phyloP scores from a whole-genome alignment of 495 filamentous ascomycete genomes.

The Lasiosphaeris hirsuta region DNA sequence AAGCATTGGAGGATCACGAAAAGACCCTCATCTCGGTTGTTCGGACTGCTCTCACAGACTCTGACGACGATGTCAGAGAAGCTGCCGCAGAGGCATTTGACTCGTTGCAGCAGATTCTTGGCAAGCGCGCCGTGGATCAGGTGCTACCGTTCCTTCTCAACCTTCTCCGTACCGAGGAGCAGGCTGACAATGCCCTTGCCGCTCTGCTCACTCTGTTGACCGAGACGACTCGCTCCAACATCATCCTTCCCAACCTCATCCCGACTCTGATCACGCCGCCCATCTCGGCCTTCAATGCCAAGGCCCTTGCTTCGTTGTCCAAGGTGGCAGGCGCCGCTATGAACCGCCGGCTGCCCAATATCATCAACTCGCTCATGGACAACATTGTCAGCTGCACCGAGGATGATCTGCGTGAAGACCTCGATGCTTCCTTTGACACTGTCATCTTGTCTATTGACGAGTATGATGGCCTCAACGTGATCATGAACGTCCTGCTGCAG shows the following conservation, averaged over 20 bases:
- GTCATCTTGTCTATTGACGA: conserved; percentile 93
- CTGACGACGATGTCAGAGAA: conserved; percentile 84
- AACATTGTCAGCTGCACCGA: conserved; percentile 78
- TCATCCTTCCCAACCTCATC: conserved; percentile 93
- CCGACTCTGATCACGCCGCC: conserved; percentile 85
- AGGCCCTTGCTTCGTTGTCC: conserved; percentile 84
- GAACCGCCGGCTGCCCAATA: conserved; percentile 81
- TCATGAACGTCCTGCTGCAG: conserved; percentile 86
- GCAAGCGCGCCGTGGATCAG: conserved; percentile 90
- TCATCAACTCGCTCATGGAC: conserved; percentile 91
- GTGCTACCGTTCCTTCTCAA: conserved; percentile 89
- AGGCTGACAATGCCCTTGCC: conserved; percentile 87
- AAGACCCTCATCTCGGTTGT: conserved; percentile 92
- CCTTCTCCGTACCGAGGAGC: conserved; percentile 75
- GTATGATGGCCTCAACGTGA: conserved; percentile 88
- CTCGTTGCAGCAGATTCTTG: conserved; percentile 84
- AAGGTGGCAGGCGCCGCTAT: conserved; percentile 85
- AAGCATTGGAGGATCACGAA: conserved; percentile 90
- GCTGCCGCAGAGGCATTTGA: conserved; percentile 97
- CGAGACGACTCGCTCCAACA: conserved; percentile 88
- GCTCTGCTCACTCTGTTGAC: conserved; percentile 90
- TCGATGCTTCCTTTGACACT: conserved; percentile 76
- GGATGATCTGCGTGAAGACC: conserved; percentile 66
- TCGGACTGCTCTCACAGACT: conserved; percentile 86
- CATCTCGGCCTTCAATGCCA: conserved; percentile 93